These are phyloP conservation scores for Mycothermus thermophilus DNA, from an alignment of 495 filamentous ascomycete species.

Conservation along the genomic window DNA sequence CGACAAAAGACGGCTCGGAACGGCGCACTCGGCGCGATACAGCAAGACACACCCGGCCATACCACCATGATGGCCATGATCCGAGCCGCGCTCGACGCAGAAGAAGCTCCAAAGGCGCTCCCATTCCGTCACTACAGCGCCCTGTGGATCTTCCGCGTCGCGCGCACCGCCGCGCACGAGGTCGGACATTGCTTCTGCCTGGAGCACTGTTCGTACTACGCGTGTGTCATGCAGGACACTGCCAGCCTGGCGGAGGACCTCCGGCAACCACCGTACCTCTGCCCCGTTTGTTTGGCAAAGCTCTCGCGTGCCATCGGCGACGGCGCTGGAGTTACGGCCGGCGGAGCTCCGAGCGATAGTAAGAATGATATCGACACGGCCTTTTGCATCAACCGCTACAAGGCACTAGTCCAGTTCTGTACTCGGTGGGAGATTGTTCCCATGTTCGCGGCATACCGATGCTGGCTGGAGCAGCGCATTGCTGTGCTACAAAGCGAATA, in stretches of 20 bases:
- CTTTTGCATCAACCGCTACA: conserved; percentile 27
- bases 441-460: conserved; percentile 29
- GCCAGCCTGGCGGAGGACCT: conserved; percentile 46
- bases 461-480: conserved; percentile 25
- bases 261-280: conserved; percentile 53
- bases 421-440: conserved; percentile 20
- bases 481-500: background rate
- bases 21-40: background rate
- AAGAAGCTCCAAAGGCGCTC: too few relatives aligned
- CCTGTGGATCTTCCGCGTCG: conserved; percentile 44
- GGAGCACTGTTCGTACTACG: conserved; percentile 54
- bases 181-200: conserved; percentile 54
- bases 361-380: conserved; percentile 10
- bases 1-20: too few relatives aligned
- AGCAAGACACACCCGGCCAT: background rate
- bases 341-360: too few relatives aligned
- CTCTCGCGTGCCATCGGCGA: conserved; percentile 20
- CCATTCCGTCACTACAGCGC: conserved; percentile 7
- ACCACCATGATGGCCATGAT: conserved; percentile 8
- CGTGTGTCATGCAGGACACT: conserved; percentile 55
- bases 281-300: conserved; percentile 49
- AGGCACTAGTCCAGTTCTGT: conserved; percentile 32
- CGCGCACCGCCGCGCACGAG: conserved; percentile 47
- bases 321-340: background rate
- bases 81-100: conserved; percentile 3